These are phyloP conservation scores for Penicillium sp. DNA, from an alignment of 2,329 filamentous ascomycete species.

Conservation along the genomic window DNA sequence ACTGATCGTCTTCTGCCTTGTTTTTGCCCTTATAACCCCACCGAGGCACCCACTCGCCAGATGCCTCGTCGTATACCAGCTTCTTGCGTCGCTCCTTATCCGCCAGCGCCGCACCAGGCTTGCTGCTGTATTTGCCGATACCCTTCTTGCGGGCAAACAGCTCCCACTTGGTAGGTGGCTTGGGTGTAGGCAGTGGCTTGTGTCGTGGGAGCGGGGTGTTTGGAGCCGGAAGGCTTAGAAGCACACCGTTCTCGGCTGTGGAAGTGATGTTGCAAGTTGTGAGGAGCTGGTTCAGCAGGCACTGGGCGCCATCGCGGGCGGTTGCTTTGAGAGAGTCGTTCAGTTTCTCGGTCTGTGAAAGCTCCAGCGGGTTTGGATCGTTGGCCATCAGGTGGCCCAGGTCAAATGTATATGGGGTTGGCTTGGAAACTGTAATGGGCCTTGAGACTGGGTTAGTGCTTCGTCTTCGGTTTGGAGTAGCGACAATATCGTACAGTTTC, in stretches of 20 bases:
- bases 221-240: constrained; percentile 67
- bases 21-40: constrained; percentile 94
- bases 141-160: constrained; percentile 95
- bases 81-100: constrained; percentile 60
- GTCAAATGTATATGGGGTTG: constrained; percentile 88
- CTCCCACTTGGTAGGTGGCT: constrained; percentile 88
- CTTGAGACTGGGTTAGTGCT: constrained; percentile 18
- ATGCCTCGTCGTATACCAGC: constrained; percentile 75
- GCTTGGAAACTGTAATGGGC: constrained; percentile 66
- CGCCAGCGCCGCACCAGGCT: constrained; percentile 51
- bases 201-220: constrained; percentile 74
- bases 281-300: constrained; percentile 88
- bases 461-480: constrained; percentile 1
- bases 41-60: constrained; percentile 81
- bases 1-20: constrained; percentile 74
- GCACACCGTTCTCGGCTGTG: constrained; percentile 59
- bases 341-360: constrained; percentile 46
- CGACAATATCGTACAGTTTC: constrained; percentile 34
- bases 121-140: constrained; percentile 75
- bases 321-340: constrained; percentile 65
- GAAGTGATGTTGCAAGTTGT: constrained; percentile 75
- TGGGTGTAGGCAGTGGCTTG: constrained; percentile 78
- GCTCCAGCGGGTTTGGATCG: constrained; percentile 75
- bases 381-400: constrained; percentile 78
- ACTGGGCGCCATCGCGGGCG: constrained; percentile 85